Conservation (phyloP, 140 eudicot species). For the Erigeron philadelphicus region DNA sequence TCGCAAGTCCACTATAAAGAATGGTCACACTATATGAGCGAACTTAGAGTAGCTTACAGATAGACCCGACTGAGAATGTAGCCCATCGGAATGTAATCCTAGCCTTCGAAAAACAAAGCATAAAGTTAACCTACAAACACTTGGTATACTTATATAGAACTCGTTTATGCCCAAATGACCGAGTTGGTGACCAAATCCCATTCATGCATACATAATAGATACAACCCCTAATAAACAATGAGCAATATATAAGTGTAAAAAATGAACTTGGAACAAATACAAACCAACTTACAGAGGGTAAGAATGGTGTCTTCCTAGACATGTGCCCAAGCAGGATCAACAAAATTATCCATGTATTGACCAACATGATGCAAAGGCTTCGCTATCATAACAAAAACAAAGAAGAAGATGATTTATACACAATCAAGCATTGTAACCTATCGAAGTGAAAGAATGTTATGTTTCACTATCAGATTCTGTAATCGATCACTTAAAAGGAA, state of each 20-base stretch:
- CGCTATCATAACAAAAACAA: not conserved
- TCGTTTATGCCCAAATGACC: too few relatives aligned
- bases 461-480: conserved; percentile 7
- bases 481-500: not conserved
- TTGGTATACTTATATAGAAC: too few relatives aligned
- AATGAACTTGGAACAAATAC: not conserved
- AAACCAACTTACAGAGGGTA: not conserved
- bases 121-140: not conserved
- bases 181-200: too few relatives aligned
- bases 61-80: too few relatives aligned
- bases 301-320: not conserved
- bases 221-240: too few relatives aligned
- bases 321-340: too few relatives aligned
- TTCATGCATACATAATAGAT: too few relatives aligned
- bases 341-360: not conserved
- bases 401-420: conserved; percentile 19
- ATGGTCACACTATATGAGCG: too few relatives aligned
- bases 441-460: conserved; percentile 21
- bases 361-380: not conserved
- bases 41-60: too few relatives aligned
- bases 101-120: too few relatives aligned
- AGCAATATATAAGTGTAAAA: not conserved
- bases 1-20: too few relatives aligned
- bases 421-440: conserved; percentile 22
- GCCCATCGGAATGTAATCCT: too few relatives aligned